A percentile compares a stretch with the other conserved stretches of the same genome.
Conservation (phyloP, 2,329 filamentous ascomycete genomes). For the Alternaria sp. region DNA sequence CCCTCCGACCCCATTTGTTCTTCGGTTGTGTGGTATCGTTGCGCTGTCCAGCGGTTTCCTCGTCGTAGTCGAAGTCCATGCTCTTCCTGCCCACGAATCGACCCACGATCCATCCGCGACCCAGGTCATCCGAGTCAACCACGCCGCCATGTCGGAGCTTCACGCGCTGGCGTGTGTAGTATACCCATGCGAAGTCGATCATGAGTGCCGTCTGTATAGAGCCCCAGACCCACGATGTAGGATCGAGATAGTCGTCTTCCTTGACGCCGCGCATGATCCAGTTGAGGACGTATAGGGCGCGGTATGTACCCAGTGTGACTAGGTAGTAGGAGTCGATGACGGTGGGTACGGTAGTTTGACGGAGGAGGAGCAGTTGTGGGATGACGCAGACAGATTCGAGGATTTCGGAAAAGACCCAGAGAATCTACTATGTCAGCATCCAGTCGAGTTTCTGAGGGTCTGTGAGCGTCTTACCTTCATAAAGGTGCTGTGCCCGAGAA, state of each 20-base stretch:
- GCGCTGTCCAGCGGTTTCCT: constrained; percentile 61
- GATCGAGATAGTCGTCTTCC: constrained; percentile 64
- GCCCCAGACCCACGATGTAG: constrained; percentile 82
- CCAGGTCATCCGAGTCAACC: constrained; percentile 87
- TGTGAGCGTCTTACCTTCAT: constrained; percentile 43
- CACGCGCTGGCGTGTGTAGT: constrained; percentile 90
- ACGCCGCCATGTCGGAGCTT: constrained; percentile 89
- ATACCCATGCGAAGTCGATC: constrained; percentile 95
- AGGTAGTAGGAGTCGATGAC: constrained; percentile 98
- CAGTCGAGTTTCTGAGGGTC: not conserved
- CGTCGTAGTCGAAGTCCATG: constrained; percentile 58
- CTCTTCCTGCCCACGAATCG: constrained; percentile 72
- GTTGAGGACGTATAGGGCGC: constrained; percentile 87
- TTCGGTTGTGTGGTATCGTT: constrained; percentile 25
- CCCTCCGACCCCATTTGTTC: constrained; percentile 63
- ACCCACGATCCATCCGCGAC: constrained; percentile 82
- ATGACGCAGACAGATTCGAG: constrained; percentile 91
- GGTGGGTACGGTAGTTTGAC: constrained; percentile 93
- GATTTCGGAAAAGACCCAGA: constrained; percentile 89
- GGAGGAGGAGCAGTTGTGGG: constrained; percentile 87
- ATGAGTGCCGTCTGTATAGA: constrained; percentile 89
- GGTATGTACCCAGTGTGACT: constrained; percentile 83
- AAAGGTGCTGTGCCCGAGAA: constrained; percentile 47
- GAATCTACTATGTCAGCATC: constrained; percentile 60
- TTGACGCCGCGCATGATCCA: constrained; percentile 78